Conservation (phyloP, 2,329 filamentous ascomycete genomes). For the Akanthomyces muscarius region DNA sequence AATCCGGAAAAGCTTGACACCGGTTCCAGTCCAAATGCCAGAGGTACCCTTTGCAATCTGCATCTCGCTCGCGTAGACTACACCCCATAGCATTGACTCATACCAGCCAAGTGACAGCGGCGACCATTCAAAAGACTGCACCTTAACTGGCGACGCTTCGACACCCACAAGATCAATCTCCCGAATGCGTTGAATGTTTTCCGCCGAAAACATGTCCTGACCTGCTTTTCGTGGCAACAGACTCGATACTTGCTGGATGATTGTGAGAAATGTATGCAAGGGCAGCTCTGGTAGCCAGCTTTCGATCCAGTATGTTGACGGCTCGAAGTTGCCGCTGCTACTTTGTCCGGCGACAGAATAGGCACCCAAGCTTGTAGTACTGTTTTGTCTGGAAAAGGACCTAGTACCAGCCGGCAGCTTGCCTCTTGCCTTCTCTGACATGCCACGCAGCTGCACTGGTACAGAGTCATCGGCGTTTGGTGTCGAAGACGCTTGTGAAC, state of each 20-base stretch:
- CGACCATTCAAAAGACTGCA: conserved; percentile 94
- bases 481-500: conserved; percentile 64
- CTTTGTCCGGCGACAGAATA: conserved; percentile 56
- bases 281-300: conserved; percentile 90
- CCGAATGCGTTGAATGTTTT: conserved; percentile 52
- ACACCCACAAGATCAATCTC: conserved; percentile 64
- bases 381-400: conserved; percentile 88
- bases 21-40: conserved; percentile 90
- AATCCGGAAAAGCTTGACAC: conserved; percentile 82
- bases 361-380: conserved; percentile 72
- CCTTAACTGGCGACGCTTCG: conserved; percentile 68
- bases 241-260: conserved; percentile 64
- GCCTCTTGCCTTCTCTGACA: conserved; percentile 95
- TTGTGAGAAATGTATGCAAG: conserved; percentile 76
- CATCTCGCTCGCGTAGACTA: conserved; percentile 89
- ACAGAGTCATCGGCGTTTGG: conserved; percentile 70
- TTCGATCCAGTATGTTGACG: conserved; percentile 82
- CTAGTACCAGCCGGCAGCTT: conserved; percentile 85
- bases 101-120: conserved; percentile 91
- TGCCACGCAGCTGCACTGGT: conserved; percentile 77
- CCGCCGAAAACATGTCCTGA: conserved; percentile 40
- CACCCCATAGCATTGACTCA: conserved; percentile 88
- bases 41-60: conserved; percentile 80
- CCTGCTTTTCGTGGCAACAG: conserved; percentile 49
- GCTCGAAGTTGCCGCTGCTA: conserved; percentile 63